Conservation (phyloP, 352 stramenopile species). For the Phytophthora constricta region DNA sequence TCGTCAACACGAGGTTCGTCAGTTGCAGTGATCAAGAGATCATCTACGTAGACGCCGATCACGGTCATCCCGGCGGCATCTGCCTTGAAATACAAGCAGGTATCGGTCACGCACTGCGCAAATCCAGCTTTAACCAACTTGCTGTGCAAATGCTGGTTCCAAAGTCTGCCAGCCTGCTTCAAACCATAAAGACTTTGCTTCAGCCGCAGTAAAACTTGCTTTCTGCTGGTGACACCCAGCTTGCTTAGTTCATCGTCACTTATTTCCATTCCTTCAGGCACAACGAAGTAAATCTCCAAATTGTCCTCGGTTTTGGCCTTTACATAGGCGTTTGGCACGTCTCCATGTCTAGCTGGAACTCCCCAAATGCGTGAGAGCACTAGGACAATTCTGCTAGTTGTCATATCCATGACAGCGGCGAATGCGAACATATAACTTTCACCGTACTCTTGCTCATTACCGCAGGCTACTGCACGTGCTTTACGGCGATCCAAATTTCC, state of each 20-base stretch:
- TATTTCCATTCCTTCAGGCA: slow-evolving; percentile 36
- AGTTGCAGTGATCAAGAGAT: slow-evolving; percentile 32
- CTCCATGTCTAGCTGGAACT: slow-evolving; percentile 33
- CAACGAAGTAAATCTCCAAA: slow-evolving; percentile 27
- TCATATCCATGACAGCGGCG: slow-evolving; percentile 38
- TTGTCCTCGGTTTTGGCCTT: slow-evolving; percentile 29
- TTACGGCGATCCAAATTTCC: slow-evolving; percentile 33
- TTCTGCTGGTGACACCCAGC: slow-evolving; percentile 11
- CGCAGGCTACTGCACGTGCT: slow-evolving; percentile 20
- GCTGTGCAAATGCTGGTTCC: slow-evolving; percentile 33
- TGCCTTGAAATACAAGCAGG: slow-evolving; percentile 32
- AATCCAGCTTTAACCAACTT: slow-evolving; percentile 25
- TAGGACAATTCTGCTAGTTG: slow-evolving; percentile 25
- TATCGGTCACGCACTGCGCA: slow-evolving; percentile 23
- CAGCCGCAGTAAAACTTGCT: slow-evolving; percentile 24
- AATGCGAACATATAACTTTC: slow-evolving; percentile 31
- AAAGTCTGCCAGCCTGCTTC: slow-evolving; percentile 39
- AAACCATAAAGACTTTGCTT: slow-evolving; percentile 38
- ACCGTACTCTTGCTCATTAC: slow-evolving; percentile 29
- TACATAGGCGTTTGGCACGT: slow-evolving; percentile 45
- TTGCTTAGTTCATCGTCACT: slow-evolving; percentile 6
- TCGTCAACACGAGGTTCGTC: neutral
- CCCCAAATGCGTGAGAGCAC: slow-evolving; percentile 18
- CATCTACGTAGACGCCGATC: slow-evolving; percentile 37
- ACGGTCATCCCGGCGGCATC: slow-evolving; percentile 6